These are phyloP conservation scores for Cutaneotrichosporon cavernicola DNA, from an alignment of 1,284 basidiomycete species.

Conservation along the genomic window DNA sequence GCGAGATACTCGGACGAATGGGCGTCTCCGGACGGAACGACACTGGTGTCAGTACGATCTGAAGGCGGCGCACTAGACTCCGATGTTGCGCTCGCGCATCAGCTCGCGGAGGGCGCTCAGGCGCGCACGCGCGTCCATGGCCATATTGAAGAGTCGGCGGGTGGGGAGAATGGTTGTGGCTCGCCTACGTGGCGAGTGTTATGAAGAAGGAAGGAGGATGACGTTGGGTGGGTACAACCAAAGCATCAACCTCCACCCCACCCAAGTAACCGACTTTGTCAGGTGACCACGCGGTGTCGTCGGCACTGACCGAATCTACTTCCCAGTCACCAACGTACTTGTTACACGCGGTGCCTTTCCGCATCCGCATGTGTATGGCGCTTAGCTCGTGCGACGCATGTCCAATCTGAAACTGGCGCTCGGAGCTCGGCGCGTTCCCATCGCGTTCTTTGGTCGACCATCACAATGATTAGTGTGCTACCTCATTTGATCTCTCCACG, in stretches of 20 bases:
- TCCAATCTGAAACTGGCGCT: not conserved
- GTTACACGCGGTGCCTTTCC: too few relatives aligned
- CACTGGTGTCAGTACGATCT: conserved; percentile 40
- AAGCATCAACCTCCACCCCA: not conserved
- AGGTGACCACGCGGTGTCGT: not conserved
- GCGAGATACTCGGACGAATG: conserved; percentile 90
- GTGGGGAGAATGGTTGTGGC: conserved; percentile 19
- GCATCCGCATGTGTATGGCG: not conserved
- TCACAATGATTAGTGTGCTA: not conserved
- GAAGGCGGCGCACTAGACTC: conserved; percentile 21
- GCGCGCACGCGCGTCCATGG: conserved; percentile 24
- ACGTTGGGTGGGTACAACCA: not conserved
- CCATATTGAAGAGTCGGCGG: conserved; percentile 17
- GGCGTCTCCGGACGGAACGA: conserved; percentile 84
- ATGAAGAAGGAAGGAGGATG: not conserved
- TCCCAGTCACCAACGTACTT: not conserved
- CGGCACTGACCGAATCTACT: not conserved
- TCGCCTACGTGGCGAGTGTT: not conserved
- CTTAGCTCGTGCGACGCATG: not conserved
- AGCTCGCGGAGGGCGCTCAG: conserved; percentile 25
- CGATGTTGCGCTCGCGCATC: conserved; percentile 30
- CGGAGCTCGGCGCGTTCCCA: not conserved
- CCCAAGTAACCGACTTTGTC: not conserved
- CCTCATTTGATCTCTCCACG: too few relatives aligned
- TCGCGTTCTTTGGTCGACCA: not conserved